Percentiles rank a stretch among this genome's conserved stretches.
phyloP scores from a whole-genome alignment of 768 basidiomycete species.

The Lactarius hatsudake region DNA sequence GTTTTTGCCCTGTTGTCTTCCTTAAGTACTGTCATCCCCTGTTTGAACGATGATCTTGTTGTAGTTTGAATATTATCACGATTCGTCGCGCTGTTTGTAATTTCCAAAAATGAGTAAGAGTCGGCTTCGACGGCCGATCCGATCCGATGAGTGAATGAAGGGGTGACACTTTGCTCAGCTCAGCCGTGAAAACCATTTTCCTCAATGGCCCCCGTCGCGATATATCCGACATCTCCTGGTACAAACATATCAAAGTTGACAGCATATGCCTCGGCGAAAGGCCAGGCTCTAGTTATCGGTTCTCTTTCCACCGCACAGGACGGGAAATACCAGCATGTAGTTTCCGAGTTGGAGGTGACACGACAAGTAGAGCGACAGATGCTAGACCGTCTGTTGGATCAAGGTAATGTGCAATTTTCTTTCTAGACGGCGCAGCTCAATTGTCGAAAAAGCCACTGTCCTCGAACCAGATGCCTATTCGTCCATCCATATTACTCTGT shows the following conservation, averaged over 20 bases:
- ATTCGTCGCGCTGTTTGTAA: not conserved
- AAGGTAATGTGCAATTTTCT: slow-evolving; percentile 48
- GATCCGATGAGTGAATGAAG: not conserved
- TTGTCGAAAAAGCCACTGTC: slow-evolving; percentile 47
- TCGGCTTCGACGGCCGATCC: slow-evolving; percentile 15
- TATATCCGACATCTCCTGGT: slow-evolving; percentile 33
- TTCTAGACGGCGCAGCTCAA: not conserved
- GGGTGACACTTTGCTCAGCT: not conserved
- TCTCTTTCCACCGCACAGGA: slow-evolving; percentile 75
- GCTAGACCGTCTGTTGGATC: slow-evolving; percentile 77
- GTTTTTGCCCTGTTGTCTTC: not conserved
- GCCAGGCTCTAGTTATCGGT: slow-evolving; percentile 68
- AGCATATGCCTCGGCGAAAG: slow-evolving; percentile 36
- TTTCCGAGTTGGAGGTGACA: slow-evolving; percentile 55
- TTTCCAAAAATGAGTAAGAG: not conserved
- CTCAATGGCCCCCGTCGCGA: slow-evolving; percentile 62
- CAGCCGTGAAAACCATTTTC: not conserved
- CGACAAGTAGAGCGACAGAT: slow-evolving; percentile 71
- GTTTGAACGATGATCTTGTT: slow-evolving; percentile 4
- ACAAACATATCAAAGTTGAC: slow-evolving; percentile 25
- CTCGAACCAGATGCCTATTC: slow-evolving; percentile 55
- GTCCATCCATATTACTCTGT: slow-evolving; percentile 66
- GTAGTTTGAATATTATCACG: slow-evolving; percentile 9
- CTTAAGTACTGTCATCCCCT: not conserved
- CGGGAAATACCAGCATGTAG: slow-evolving; percentile 72